A percentile compares a stretch with the other conserved stretches of the same genome.
phyloP scores from a whole-genome alignment of 495 filamentous ascomycete genomes.

The Diplogelasinospora grovesii region DNA sequence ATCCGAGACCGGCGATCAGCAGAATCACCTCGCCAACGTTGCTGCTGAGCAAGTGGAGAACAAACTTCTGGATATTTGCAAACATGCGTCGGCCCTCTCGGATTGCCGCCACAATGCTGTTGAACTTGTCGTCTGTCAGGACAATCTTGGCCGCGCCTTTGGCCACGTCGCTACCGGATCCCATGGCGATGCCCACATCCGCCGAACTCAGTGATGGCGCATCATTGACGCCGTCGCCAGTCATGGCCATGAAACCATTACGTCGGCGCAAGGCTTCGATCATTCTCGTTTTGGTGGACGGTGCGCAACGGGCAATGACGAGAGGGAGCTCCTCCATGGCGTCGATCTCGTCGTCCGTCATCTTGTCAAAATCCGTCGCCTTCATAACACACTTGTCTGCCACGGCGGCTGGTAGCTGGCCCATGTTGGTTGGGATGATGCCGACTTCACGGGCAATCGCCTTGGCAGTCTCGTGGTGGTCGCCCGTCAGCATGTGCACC shows the following conservation, averaged over 20 bases:
- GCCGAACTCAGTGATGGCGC: slow-evolving; percentile 70
- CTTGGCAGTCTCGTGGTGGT: slow-evolving; percentile 67
- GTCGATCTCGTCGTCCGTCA: slow-evolving; percentile 55
- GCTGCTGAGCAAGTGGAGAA: slow-evolving; percentile 64
- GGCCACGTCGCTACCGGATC: slow-evolving; percentile 82
- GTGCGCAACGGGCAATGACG: slow-evolving; percentile 60
- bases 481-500: slow-evolving; percentile 78
- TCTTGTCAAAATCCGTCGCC: slow-evolving; percentile 56
- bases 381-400: slow-evolving; percentile 54
- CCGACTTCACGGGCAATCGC: slow-evolving; percentile 73
- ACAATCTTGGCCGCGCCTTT: slow-evolving; percentile 85
- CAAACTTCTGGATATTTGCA: slow-evolving; percentile 78
- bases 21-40: slow-evolving; percentile 72
- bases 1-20: slow-evolving; percentile 63
- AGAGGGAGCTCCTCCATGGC: slow-evolving; percentile 52
- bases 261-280: slow-evolving; percentile 63
- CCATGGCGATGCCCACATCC: slow-evolving; percentile 85
- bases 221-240: slow-evolving; percentile 80
- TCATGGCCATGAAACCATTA: slow-evolving; percentile 54
- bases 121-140: slow-evolving; percentile 84
- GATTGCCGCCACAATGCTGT: slow-evolving; percentile 67
- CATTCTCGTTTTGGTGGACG: slow-evolving; percentile 61
- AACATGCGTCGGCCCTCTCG: slow-evolving; percentile 68
- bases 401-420: slow-evolving; percentile 44
- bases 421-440: slow-evolving; percentile 57